Conservation (phyloP, 345 rosid species). For the Eucalyptus guilfoylei region DNA sequence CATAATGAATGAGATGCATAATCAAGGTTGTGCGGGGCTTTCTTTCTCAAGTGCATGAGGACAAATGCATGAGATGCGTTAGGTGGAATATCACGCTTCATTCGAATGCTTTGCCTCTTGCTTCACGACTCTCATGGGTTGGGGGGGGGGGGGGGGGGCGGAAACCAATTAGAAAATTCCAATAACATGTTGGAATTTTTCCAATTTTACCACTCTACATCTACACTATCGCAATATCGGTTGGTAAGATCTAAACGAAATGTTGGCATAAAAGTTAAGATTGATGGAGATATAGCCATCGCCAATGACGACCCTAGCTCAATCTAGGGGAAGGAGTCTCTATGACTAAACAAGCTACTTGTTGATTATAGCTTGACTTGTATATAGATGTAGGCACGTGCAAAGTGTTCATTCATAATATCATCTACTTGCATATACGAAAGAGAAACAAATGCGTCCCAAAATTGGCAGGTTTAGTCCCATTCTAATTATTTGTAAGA, state of each 20-base stretch:
- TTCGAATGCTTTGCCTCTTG: background rate
- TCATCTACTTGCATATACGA: background rate
- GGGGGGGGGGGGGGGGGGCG: too few relatives aligned
- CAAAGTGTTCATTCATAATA: background rate
- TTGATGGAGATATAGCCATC: background rate
- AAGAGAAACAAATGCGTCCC: background rate
- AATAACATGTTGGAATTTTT: background rate
- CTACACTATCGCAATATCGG: background rate
- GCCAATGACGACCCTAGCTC: background rate
- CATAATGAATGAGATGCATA: background rate
- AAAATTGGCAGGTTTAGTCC: background rate
- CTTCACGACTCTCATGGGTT: background rate
- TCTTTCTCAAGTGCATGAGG: background rate
- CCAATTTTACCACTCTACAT: background rate
- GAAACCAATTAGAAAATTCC: background rate
- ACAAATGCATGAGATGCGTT: background rate
- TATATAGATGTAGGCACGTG: fast-evolving
- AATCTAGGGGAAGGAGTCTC: background rate
- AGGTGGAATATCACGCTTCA: background rate
- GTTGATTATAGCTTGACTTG: background rate
- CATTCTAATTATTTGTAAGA: background rate
- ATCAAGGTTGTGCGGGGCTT: background rate
- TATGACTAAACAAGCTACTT: background rate
- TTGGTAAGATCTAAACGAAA: background rate
- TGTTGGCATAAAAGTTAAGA: background rate